These are phyloP conservation scores for Hydnomerulius pinastri DNA, from an alignment of 768 basidiomycete genomes.

Conservation along the genomic window DNA sequence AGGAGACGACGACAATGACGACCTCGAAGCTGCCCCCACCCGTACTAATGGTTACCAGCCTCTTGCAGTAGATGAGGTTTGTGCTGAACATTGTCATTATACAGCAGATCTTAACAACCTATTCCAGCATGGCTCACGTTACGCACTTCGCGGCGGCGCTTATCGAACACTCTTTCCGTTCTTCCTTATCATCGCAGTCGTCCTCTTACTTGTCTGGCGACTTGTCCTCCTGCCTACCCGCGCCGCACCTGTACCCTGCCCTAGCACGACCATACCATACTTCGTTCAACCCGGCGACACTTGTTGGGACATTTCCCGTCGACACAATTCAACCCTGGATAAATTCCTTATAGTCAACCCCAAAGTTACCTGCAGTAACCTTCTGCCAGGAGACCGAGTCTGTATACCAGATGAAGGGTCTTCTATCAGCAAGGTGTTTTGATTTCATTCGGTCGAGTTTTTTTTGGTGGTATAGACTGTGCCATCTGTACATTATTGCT, in stretches of 20 bases:
- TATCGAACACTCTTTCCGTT: constrained; percentile 71
- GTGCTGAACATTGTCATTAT: not conserved
- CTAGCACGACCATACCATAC: constrained; percentile 43
- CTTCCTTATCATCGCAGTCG: constrained; percentile 66
- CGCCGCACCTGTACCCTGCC: constrained; percentile 26
- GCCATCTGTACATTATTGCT: constrained; percentile 22
- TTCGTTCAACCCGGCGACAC: constrained; percentile 59
- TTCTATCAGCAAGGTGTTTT: constrained; percentile 33
- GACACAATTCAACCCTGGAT: constrained; percentile 51
- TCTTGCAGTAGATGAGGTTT: constrained; percentile 52
- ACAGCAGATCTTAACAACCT: constrained; percentile 18
- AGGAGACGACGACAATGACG: constrained; percentile 39
- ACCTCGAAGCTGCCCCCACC: constrained; percentile 58
- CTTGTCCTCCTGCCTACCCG: constrained; percentile 45
- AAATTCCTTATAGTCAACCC: constrained; percentile 54
- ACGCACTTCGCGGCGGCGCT: constrained; percentile 39
- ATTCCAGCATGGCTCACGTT: constrained; percentile 34
- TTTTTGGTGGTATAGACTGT: not conserved
- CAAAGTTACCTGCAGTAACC: constrained; percentile 52
- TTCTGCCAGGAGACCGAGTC: constrained; percentile 62
- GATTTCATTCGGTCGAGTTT: constrained; percentile 1
- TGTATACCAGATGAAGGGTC: constrained; percentile 53
- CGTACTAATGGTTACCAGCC: constrained; percentile 59
- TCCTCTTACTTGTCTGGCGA: constrained; percentile 66
- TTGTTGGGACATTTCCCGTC: constrained; percentile 63